phyloP scores from a whole-genome alignment of 202 grass and related monocot genomes.

The Setaria viridis region DNA sequence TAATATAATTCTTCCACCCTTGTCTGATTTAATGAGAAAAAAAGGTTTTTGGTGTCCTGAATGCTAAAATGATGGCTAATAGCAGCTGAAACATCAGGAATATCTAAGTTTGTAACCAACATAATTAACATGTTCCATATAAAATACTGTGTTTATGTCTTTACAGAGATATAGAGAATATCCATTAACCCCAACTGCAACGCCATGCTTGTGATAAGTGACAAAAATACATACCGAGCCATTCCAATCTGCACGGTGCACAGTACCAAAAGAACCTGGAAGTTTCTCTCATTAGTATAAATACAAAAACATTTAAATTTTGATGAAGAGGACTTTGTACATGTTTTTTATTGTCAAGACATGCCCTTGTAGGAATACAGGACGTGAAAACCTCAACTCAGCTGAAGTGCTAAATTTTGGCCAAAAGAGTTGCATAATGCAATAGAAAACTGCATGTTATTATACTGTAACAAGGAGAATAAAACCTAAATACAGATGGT shows the following conservation, averaged over 20 bases:
- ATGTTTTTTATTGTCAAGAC: neutral
- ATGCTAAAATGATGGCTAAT: constrained; percentile 3
- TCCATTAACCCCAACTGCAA: constrained; percentile 39
- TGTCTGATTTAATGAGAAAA: neutral
- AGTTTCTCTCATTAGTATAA: constrained; percentile 35
- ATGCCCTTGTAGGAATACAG: neutral
- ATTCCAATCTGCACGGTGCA: constrained; percentile 94
- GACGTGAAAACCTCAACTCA: neutral
- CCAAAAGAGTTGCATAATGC: neutral
- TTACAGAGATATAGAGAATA: constrained; percentile 36
- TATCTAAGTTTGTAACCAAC: neutral
- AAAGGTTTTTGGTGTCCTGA: neutral
- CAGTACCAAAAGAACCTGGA: constrained; percentile 92
- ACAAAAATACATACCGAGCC: constrained; percentile 66
- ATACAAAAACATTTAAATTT: constrained; percentile 26
- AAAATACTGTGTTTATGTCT: constrained; percentile 13
- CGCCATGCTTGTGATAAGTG: constrained; percentile 16
- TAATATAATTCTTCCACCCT: neutral
- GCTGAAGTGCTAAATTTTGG: neutral
- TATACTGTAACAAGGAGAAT: constrained; percentile 2
- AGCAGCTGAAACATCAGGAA: neutral
- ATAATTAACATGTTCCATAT: neutral
- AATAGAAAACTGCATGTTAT: neutral
- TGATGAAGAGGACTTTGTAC: neutral
- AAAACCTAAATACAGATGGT: neutral